Conservation (phyloP, 2,329 filamentous ascomycete species). For the Intubia oerlemansii region DNA sequence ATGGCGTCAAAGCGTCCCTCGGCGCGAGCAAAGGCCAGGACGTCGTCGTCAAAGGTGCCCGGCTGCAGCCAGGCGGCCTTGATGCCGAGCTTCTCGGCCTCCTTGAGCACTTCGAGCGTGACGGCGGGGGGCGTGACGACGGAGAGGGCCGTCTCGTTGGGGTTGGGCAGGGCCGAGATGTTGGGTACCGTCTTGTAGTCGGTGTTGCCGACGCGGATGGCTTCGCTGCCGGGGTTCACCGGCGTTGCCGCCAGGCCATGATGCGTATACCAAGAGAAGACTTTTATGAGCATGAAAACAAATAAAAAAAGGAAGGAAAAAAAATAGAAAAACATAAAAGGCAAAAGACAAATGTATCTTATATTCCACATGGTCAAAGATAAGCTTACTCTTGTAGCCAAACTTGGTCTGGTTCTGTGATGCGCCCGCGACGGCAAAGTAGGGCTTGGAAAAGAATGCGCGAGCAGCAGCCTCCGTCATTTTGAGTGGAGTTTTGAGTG, state of each 20-base stretch:
- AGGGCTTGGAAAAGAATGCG: conserved; percentile 58
- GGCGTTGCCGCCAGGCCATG: conserved; percentile 61
- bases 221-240: conserved; percentile 52
- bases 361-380: no score
- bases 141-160: conserved; percentile 52
- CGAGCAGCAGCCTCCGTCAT: no score
- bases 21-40: conserved; percentile 43
- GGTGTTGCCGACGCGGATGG: conserved; percentile 37
- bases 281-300: conserved; percentile 21
- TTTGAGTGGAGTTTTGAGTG: no score
- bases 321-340: neutral
- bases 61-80: conserved; percentile 77
- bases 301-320: neutral
- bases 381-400: conserved; percentile 55
- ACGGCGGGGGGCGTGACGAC: conserved; percentile 72
- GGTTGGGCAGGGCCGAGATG: conserved; percentile 41
- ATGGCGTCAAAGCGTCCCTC: conserved; percentile 40
- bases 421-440: conserved; percentile 78
- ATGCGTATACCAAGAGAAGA: conserved; percentile 73
- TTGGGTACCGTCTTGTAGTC: conserved; percentile 43
- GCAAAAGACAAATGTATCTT: neutral
- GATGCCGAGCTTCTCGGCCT: conserved; percentile 55
- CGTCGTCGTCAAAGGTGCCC: conserved; percentile 62
- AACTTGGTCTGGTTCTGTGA: conserved; percentile 71
- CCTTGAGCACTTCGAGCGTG: conserved; percentile 51